phyloP scores from a whole-genome alignment of 108 stramenopile species.

The Aurantiochytrium sp. region DNA sequence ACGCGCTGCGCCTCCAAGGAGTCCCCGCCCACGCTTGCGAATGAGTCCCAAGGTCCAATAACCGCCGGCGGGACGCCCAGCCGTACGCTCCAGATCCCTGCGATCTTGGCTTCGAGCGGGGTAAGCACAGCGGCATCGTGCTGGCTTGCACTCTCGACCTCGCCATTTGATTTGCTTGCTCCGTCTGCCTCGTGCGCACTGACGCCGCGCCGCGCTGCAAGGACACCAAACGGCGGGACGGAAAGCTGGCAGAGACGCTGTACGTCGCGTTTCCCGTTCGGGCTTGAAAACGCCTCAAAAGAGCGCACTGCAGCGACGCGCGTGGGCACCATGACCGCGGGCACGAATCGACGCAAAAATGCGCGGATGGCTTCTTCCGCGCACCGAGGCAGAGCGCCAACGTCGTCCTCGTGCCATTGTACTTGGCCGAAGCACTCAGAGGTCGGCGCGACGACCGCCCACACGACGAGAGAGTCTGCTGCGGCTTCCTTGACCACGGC shows the following conservation, averaged over 20 bases:
- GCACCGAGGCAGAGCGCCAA: neutral
- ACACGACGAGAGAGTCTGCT: neutral
- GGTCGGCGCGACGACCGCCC: neutral
- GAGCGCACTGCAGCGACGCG: neutral
- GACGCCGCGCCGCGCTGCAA: neutral
- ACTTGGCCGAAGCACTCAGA: neutral
- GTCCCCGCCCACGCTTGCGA: neutral
- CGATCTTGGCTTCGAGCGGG: neutral
- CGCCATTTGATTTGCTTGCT: no score
- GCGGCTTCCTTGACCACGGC: neutral
- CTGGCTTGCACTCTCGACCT: no score
- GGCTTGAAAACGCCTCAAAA: neutral
- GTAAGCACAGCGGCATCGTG: neutral
- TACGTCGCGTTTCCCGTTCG: neutral
- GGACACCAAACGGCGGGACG: neutral
- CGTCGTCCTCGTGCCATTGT: neutral
- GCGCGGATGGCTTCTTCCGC: neutral
- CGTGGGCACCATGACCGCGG: neutral
- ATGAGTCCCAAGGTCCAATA: neutral
- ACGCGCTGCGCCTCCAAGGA: neutral
- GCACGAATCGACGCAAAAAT: neutral
- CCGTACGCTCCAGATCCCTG: neutral
- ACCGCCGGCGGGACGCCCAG: neutral
- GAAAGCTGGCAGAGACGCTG: neutral
- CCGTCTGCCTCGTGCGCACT: no score